A percentile compares a stretch with the other conserved stretches of the same genome.
phyloP scores from a whole-genome alignment of 768 basidiomycete species.

The Suillus bovinus region DNA sequence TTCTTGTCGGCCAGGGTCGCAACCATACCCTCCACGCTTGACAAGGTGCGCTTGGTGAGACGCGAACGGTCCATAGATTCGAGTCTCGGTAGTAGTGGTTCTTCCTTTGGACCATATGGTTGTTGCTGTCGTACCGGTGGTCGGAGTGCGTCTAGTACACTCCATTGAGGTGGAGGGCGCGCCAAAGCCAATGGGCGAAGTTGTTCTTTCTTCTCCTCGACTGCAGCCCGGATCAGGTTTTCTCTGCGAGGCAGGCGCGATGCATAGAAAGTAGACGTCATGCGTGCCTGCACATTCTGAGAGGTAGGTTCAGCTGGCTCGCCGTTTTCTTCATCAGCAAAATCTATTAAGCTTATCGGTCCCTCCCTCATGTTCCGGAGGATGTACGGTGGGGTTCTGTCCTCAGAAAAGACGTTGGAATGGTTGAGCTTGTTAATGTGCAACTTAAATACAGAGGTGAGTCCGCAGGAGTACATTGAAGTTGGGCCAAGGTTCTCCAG shows the following conservation, averaged over 20 bases:
- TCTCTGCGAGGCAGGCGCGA: background rate
- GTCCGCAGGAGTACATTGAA: conserved; percentile 29
- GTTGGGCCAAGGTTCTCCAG: conserved; percentile 23
- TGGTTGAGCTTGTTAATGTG: conserved; percentile 23
- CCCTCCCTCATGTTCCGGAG: background rate
- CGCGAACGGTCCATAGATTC: conserved; percentile 26
- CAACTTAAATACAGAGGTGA: conserved; percentile 28
- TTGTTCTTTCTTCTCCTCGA: conserved; percentile 4
- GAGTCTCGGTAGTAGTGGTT: background rate
- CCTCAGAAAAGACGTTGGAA: background rate
- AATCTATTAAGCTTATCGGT: background rate
- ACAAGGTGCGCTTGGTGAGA: conserved; percentile 26
- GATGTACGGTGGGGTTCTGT: background rate
- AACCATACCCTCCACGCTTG: conserved; percentile 21
- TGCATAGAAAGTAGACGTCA: no score
- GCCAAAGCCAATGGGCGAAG: conserved; percentile 28
- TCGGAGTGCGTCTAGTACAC: conserved; percentile 4
- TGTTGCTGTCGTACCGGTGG: background rate
- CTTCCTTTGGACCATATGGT: background rate
- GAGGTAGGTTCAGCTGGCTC: background rate
- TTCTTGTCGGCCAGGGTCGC: conserved; percentile 16
- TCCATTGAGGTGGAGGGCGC: conserved; percentile 31
- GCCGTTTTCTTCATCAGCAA: background rate
- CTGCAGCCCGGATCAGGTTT: background rate
- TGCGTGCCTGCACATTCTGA: background rate